These are phyloP conservation scores for Fagus sylvatica DNA, from an alignment of 306 rosid genomes.

Conservation along the genomic window DNA sequence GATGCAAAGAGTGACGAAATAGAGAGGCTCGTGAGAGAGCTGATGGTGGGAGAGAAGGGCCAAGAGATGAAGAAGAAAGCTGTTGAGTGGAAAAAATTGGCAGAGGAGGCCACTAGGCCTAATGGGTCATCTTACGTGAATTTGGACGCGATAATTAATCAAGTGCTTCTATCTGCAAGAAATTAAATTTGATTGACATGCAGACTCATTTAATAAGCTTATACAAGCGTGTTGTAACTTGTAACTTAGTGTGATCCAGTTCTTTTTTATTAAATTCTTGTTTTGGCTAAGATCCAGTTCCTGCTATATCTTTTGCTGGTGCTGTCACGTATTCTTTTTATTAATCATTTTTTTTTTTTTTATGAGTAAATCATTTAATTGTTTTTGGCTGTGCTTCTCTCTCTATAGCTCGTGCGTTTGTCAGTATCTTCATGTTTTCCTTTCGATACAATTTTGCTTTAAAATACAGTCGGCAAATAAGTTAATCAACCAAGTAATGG, in stretches of 20 bases:
- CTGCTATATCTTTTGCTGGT: too few species aligned
- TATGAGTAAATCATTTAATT: too few species aligned
- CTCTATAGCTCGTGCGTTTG: too few species aligned
- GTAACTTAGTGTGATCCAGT: background rate
- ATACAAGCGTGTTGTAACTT: background rate
- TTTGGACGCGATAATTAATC: conserved; percentile 26
- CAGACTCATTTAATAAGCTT: background rate
- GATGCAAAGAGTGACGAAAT: conserved; percentile 42
- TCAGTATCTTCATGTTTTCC: too few species aligned
- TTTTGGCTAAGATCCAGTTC: background rate
- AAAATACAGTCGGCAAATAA: too few species aligned
- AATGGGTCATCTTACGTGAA: conserved; percentile 46
- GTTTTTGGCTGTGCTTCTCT: too few species aligned
- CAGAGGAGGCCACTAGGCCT: conserved; percentile 20
- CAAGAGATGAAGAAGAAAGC: conserved; percentile 49
- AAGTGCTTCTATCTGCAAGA: conserved; percentile 23
- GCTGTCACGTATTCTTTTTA: too few species aligned
- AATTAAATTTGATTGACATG: background rate
- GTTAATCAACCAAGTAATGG: too few species aligned
- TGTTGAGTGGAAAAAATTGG: conserved; percentile 47
- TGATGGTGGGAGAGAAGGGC: conserved; percentile 63
- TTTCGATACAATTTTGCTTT: too few species aligned
- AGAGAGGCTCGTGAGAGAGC: conserved; percentile 47
- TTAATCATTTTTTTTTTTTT: too few species aligned
- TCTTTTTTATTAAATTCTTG: background rate